A percentile compares a stretch with the other conserved stretches of the same genome.
Conservation (phyloP, 768 basidiomycete genomes). For the Mycena polygramma region DNA sequence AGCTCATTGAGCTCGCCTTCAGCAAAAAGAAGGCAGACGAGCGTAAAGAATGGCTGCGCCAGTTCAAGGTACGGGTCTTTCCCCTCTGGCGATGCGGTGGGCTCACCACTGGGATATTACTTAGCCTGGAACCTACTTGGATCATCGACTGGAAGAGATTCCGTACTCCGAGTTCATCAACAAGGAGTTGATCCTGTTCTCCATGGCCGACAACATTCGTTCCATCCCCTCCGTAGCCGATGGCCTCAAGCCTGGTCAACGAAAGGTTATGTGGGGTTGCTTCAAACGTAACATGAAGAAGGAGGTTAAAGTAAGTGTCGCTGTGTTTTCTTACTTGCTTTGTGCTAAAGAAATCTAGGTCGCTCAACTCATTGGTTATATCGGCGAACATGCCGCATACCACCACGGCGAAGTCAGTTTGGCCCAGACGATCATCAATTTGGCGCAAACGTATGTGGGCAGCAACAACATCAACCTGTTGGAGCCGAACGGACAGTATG, state of each 20-base stretch:
- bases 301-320: constrained; percentile 88
- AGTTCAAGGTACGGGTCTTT: constrained; percentile 75
- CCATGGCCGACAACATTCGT: constrained; percentile 99
- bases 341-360: constrained; percentile 62
- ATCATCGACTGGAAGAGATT: constrained; percentile 90
- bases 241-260: constrained; percentile 96
- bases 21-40: constrained; percentile 99
- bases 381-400: constrained; percentile 93
- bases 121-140: constrained; percentile 90
- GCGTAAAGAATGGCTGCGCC: constrained; percentile 97
- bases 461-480: constrained; percentile 95
- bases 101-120: constrained; percentile 8
- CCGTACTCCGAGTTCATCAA: constrained; percentile 97
- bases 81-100: neutral
- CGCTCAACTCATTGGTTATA: constrained; percentile 95
- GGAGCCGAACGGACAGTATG: constrained; percentile 92
- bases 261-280: constrained; percentile 96
- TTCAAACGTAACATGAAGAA: constrained; percentile 95
- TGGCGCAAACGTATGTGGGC: constrained; percentile 95
- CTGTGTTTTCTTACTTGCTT: neutral
- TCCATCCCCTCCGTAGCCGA: constrained; percentile 96
- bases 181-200: constrained; percentile 97
- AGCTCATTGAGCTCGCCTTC: constrained; percentile 96
- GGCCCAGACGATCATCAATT: constrained; percentile 89
- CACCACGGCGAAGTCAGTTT: constrained; percentile 96